These are phyloP conservation scores for Phytophthora idaei DNA, from an alignment of 352 stramenopile species.

Conservation along the genomic window DNA sequence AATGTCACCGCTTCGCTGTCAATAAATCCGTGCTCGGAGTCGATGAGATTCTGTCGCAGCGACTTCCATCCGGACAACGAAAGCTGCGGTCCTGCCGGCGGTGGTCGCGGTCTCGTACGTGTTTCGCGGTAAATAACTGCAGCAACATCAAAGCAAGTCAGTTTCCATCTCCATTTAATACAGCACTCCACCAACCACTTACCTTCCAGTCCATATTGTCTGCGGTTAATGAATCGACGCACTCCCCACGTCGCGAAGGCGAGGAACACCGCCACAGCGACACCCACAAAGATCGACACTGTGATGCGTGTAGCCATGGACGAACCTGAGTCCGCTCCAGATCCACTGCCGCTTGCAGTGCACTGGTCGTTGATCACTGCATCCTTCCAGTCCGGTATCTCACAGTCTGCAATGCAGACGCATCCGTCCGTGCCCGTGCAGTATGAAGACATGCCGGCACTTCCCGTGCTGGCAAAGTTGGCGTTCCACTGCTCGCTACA, in stretches of 20 bases:
- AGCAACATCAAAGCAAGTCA: constrained; percentile 6
- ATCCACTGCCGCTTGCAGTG: constrained; percentile 11
- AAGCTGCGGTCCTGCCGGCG: constrained; percentile 42
- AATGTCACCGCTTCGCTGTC: constrained; percentile 15
- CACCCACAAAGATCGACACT: constrained; percentile 32
- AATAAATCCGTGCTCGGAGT: constrained; percentile 40
- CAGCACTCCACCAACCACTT: constrained; percentile 4
- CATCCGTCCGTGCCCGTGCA: constrained; percentile 45
- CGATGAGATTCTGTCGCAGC: constrained; percentile 63
- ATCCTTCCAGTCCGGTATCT: constrained; percentile 32
- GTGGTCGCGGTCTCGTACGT: constrained; percentile 12
- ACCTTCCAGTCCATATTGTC: constrained; percentile 14
- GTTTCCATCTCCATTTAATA: neutral
- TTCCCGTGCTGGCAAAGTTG: constrained; percentile 34
- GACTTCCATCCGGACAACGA: constrained; percentile 57
- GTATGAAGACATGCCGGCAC: constrained; percentile 26
- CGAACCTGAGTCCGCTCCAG: constrained; percentile 2
- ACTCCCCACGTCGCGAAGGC: constrained; percentile 35
- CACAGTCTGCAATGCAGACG: constrained; percentile 49
- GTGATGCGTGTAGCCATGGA: constrained; percentile 34
- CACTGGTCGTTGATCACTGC: constrained; percentile 38
- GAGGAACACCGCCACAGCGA: constrained; percentile 28
- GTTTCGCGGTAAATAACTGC: constrained; percentile 18
- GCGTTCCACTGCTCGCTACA: constrained; percentile 39
- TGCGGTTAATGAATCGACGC: constrained; percentile 15